These are phyloP conservation scores for Danielia reshetovae DNA, from an alignment of 805 yeast genomes.

Conservation along the genomic window DNA sequence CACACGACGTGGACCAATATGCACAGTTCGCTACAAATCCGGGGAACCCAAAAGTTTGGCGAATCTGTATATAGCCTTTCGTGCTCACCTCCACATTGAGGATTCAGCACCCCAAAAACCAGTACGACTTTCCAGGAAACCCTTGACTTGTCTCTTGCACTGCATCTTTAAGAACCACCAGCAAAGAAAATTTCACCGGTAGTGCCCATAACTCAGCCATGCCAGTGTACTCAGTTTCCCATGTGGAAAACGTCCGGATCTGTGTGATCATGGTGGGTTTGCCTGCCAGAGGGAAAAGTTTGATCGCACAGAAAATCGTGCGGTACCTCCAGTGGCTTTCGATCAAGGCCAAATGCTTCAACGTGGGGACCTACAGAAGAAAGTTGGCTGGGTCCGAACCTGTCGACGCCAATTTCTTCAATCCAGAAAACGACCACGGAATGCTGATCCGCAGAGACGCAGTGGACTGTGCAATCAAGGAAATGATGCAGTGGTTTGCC, in stretches of 20 bases:
- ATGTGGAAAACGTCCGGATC: constrained; percentile 67
- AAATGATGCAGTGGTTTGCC: constrained; percentile 83
- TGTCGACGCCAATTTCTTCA: constrained; percentile 76
- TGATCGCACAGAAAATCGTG: constrained; percentile 91
- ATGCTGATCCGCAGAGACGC: constrained; percentile 63
- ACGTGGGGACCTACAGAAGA: constrained; percentile 84
- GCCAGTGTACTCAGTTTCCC: constrained; percentile 58
- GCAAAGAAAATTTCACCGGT: no score
- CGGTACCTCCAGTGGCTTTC: constrained; percentile 91
- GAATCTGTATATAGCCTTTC: no score
- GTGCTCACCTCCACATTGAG: no score
- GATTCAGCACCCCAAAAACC: no score
- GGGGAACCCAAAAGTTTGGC: no score
- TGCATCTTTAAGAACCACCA: no score
- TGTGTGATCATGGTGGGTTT: constrained; percentile 88
- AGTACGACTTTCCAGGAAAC: no score
- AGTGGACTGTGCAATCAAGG: constrained; percentile 64
- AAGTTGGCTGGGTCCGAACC: constrained; percentile 40
- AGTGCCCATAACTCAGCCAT: no score
- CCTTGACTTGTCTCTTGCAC: no score
- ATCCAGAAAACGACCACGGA: constrained; percentile 62
- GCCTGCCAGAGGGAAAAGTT: constrained; percentile 91
- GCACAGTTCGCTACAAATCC: no score
- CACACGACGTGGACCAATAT: no score
- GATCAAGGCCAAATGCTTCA: constrained; percentile 80